Evolutionary conservation across 1,139 yeast genomes (phyloP).

Genomic region (Geotrichum histeridarum): DNA sequence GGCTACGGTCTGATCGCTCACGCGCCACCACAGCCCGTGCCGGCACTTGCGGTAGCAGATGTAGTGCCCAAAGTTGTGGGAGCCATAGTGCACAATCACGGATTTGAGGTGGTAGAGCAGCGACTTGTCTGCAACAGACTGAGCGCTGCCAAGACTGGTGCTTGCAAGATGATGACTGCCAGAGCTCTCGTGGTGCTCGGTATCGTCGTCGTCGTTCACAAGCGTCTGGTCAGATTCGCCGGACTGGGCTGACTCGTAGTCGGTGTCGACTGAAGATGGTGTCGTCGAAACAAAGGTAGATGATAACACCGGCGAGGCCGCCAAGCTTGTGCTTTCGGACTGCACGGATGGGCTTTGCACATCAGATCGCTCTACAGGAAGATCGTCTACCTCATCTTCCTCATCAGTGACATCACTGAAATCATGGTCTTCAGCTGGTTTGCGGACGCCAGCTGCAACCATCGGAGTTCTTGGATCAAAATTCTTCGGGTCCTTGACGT

Average conservation of each 20-base stretch:
- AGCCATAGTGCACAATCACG: constrained; percentile 85
- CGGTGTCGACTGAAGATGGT: not conserved
- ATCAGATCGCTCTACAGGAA: not conserved
- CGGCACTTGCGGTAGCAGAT: constrained; percentile 69
- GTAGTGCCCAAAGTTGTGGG: constrained; percentile 93
- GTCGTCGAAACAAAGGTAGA: not conserved
- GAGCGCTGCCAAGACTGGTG: too few species aligned
- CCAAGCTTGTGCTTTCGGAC: not conserved
- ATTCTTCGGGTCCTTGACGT: constrained; percentile 53
- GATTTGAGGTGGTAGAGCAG: constrained; percentile 65
- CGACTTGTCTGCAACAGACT: constrained; percentile 2
- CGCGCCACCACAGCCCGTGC: constrained; percentile 90
- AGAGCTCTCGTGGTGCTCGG: not conserved
- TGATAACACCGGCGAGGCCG: not conserved
- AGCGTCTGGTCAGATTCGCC: not conserved
- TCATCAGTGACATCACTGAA: constrained; percentile 19
- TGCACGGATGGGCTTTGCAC: not conserved
- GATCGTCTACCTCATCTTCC: constrained; percentile 23
- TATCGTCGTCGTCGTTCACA: not conserved
- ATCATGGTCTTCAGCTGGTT: constrained; percentile 46
- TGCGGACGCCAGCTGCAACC: constrained; percentile 28
- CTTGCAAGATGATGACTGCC: too few species aligned
- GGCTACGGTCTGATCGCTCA: constrained; percentile 83
- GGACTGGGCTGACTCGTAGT: not conserved
- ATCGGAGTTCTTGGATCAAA: constrained; percentile 75